Conservation (phyloP, 257 asterid genomes). For the Coffea eugenioides region DNA sequence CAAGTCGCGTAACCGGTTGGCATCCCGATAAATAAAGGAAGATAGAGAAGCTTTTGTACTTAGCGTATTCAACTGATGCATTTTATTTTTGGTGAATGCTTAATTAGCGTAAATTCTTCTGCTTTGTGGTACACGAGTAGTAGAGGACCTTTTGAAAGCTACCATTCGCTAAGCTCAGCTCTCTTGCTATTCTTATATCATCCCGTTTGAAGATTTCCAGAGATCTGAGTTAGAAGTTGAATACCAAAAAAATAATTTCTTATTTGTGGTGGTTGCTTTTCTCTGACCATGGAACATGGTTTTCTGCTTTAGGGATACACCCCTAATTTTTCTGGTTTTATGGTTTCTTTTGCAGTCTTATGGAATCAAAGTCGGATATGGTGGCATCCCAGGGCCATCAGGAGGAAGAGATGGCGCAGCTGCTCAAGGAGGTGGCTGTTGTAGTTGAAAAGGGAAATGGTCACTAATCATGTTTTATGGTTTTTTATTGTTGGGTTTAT, state of each 20-base stretch:
- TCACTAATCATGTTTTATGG: not conserved
- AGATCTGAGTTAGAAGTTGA: not conserved
- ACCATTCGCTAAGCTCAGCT: not conserved
- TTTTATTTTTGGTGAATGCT: not conserved
- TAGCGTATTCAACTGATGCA: not conserved
- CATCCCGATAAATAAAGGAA: not conserved
- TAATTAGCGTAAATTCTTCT: not conserved
- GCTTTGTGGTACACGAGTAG: not conserved
- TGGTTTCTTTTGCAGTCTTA: slow-evolving; percentile 52
- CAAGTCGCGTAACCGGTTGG: not conserved
- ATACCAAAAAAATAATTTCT: not conserved
- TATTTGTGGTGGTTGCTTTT: not conserved
- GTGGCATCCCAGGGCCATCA: slow-evolving; percentile 74
- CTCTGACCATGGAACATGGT: not conserved
- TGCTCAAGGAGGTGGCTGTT: slow-evolving; percentile 88
- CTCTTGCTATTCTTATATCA: not conserved
- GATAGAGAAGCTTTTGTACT: not conserved
- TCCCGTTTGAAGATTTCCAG: not conserved
- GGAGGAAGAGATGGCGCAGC: slow-evolving; percentile 71
- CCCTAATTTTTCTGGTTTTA: not conserved
- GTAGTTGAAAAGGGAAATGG: slow-evolving; percentile 48
- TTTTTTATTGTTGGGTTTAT: slow-evolving; percentile 19
- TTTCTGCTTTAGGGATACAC: not conserved
- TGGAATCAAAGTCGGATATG: slow-evolving; percentile 90
- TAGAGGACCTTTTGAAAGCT: not conserved